Evolutionary conservation across 1,139 yeast genomes (phyloP).

Genomic region (Insectozyma bohioensis): DNA sequence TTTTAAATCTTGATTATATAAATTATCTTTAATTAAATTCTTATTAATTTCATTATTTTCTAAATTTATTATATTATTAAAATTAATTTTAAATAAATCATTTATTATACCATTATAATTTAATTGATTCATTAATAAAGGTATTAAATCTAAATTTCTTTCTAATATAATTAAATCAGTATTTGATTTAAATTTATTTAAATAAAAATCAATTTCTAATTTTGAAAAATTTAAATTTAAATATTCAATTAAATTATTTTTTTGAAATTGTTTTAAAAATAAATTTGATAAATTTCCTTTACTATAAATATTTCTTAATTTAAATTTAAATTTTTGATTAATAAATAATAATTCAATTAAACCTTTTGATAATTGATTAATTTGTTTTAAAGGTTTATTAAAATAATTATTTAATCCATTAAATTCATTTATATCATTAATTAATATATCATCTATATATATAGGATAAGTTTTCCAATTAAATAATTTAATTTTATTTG

Average conservation of each 20-base stretch:
- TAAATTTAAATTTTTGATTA: conserved; percentile 18
- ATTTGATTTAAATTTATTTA: conserved; percentile 38
- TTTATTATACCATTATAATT: conserved; percentile 83
- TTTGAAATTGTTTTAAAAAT: conserved; percentile 25
- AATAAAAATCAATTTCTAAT: conserved; percentile 39
- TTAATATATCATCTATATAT: conserved; percentile 25
- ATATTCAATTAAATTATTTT: conserved; percentile 29
- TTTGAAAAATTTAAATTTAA: conserved; percentile 28
- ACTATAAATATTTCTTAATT: conserved; percentile 38
- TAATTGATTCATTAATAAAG: conserved; percentile 73
- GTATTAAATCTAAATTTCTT: conserved; percentile 68
- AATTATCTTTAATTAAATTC: conserved; percentile 25
- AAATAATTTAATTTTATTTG: conserved; percentile 25
- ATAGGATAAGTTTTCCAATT: conserved; percentile 37
- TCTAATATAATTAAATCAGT: conserved; percentile 75
- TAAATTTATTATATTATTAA: conserved; percentile 36
- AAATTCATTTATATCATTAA: conserved; percentile 17
- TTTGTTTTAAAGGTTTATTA: conserved; percentile 34
- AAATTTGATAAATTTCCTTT: conserved; percentile 41
- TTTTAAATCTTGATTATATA: conserved; percentile 45
- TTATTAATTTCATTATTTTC: conserved; percentile 19
- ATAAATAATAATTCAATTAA: conserved; percentile 26
- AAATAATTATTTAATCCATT: conserved; percentile 31
- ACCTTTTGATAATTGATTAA: conserved; percentile 27
- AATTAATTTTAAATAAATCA: conserved; percentile 59